Conservation (phyloP, 2,329 filamentous ascomycete genomes). For the Zasmidium angulare region DNA sequence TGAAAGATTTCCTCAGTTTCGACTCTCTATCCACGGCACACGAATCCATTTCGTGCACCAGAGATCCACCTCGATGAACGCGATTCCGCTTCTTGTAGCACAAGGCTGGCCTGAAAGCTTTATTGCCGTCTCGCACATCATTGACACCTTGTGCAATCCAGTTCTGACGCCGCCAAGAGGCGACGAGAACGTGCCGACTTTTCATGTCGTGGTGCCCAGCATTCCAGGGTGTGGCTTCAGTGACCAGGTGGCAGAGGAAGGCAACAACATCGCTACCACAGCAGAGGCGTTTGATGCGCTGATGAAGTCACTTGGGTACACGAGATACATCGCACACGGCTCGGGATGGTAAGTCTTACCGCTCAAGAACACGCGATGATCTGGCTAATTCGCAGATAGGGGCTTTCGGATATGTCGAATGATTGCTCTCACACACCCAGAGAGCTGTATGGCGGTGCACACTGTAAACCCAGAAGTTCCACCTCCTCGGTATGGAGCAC, state of each 20-base stretch:
- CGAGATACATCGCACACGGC: slow-evolving; percentile 58
- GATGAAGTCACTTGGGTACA: slow-evolving; percentile 62
- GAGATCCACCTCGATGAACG: slow-evolving; percentile 52
- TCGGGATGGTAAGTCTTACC: slow-evolving; percentile 46
- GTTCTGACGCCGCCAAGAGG: slow-evolving; percentile 39
- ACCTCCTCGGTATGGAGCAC: slow-evolving; percentile 43
- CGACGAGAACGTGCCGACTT: slow-evolving; percentile 45
- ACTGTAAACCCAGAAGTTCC: slow-evolving; percentile 59
- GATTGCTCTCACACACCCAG: slow-evolving; percentile 49
- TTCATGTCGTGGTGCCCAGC: slow-evolving; percentile 66
- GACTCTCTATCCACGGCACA: slow-evolving; percentile 52
- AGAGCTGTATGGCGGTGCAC: slow-evolving; percentile 60
- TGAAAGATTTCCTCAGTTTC: slow-evolving; percentile 61
- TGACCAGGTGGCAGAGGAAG: slow-evolving; percentile 56
- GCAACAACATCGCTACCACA: slow-evolving; percentile 52
- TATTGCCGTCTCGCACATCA: slow-evolving; percentile 58
- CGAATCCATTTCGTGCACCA: slow-evolving; percentile 67
- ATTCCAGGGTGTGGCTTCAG: slow-evolving; percentile 68
- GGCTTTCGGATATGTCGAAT: slow-evolving; percentile 44
- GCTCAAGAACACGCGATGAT: neutral
- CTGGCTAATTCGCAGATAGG: slow-evolving; percentile 29
- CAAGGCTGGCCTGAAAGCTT: slow-evolving; percentile 67
- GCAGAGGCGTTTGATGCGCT: slow-evolving; percentile 58
- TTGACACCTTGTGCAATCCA: slow-evolving; percentile 57
- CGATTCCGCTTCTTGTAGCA: slow-evolving; percentile 63